Conservation (phyloP, 106 monocot species). For the Dendrobium nobile region DNA sequence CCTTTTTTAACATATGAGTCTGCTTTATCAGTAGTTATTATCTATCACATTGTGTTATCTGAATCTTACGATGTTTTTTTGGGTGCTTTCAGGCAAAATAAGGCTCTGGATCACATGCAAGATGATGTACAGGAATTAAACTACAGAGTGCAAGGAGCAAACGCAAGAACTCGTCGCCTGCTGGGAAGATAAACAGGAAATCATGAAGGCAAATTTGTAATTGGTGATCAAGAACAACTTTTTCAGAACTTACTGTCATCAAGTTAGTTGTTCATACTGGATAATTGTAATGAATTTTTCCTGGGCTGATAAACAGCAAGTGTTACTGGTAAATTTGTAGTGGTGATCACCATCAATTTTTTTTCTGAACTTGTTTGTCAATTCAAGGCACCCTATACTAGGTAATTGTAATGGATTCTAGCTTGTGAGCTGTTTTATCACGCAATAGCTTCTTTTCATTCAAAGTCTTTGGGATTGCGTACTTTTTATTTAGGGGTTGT, state of each 20-base stretch:
- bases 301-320: not conserved
- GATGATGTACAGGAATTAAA: constrained; percentile 48
- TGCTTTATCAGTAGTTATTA: not conserved
- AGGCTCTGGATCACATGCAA: constrained; percentile 41
- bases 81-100: constrained; percentile 42
- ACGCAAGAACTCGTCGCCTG: constrained; percentile 30
- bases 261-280: not conserved
- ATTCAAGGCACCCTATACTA: not conserved
- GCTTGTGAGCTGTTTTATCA: too few relatives aligned
- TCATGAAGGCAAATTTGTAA: not conserved
- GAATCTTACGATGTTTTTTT: not conserved
- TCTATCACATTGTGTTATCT: not conserved
- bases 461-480: too few relatives aligned
- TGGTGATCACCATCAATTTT: not conserved
- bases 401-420: not conserved
- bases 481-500: too few relatives aligned
- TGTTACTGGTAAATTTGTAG: not conserved
- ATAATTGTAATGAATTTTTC: not conserved
- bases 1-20: not conserved
- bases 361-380: too few relatives aligned
- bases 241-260: not conserved
- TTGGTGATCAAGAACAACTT: not conserved
- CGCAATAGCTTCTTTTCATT: too few relatives aligned
- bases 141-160: constrained; percentile 50
- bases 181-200: constrained; percentile 32